Evolutionary conservation across 257 asterid species (phyloP), one percentile per base, ranked within the genome.

Genomic region (Thymus quinquecostatus): DNA sequence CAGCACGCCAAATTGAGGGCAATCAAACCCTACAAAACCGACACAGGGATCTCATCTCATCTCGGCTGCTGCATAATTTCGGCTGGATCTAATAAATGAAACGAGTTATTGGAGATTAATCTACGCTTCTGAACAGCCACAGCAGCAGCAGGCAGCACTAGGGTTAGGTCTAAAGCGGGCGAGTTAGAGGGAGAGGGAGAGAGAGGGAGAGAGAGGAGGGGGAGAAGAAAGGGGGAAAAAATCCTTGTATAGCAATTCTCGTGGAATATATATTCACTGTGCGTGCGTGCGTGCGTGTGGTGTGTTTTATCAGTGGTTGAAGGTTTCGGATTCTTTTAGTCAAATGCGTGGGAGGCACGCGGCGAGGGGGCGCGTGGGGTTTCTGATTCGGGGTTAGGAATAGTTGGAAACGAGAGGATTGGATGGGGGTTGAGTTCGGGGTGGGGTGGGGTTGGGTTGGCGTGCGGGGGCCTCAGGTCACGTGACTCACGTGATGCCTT

Each of bases 81-180:
- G 59, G 53, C 41, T 65, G 73, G 79, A 72, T 77, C 77, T 60
- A 70, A 49, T 63, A 76, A 77, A 71, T 30, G 66, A 60, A 65
- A 60, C 57, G 70, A 63, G 63, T 10, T 44, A 49, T 73, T 43
- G 21, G 75, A 54, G 79, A 82, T 64, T 51, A 69, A 72, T 28
- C 62, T 11, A 59, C 33, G 47, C 14, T 69, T 74, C 12, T 21
- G 21, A 21, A 21, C 1, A 64, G 33, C 63, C 0, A 21, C 1
- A 64, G 33, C 63, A 56, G 13, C 67, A 50, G 27, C 65, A 40
- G 63, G 27, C 65, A 40, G 63, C 70, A 79, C 80, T 76, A 82
- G 86, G 82, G 82, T 76, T 82, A 71, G 79, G 78, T 73, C 62
- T 36, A 8, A 57, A 66, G 75, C 60, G 40, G 71, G 57, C 51